Evolutionary conservation across 352 stramenopile genomes (phyloP), one percentile per base, ranked within the genome.

Genomic region (Phytophthora colocasiae): DNA sequence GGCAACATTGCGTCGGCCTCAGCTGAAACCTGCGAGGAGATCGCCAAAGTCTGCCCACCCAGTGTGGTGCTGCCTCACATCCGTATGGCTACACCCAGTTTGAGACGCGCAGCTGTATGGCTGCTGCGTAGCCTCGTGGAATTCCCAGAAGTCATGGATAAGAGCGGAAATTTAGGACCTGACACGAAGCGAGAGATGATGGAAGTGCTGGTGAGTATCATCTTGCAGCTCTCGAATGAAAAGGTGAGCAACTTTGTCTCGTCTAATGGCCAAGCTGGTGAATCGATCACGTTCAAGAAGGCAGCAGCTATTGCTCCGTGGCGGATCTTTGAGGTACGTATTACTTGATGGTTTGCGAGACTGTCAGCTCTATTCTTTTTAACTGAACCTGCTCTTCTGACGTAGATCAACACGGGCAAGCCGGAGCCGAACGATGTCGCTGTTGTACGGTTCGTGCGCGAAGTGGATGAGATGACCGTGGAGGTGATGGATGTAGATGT

Each of bases 401-500:
- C 24, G 49, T 58, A 90, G 80, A 81, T 95, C 48, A 81, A 69
- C 45, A 94, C 87, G 2, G 87, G 83, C 31, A 93, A 93, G 52
- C 81, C 87, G 1, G 82, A 83, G 29, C 87, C 87, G 2, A 96
- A 96, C 58, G 87, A 96, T 48, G 86, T 96, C 60, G 85, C 84
- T 2, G 84, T 94, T 38, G 87, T 96, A n/a, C 85, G 87, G 1
- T 92, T 89, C 55, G 72, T 96, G 17, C 84, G 85, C 9, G 78
- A 93, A 55, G 77, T 94, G 10, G 73, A 94, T 53, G 85, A 89
- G n/a, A 62, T 59, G 29, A 90, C 70, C 6, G 81, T 96, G 26
- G 87, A 96, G 58, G 85, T 96, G 51, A 85, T 96, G 71, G 87
- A 96, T 46, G 87, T 96, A 14, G 87, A 96, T 31, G 83, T 94